Evolutionary conservation across 371 early-diverging fungal species (phyloP).

Genomic region (Lichtheimia ornata): DNA sequence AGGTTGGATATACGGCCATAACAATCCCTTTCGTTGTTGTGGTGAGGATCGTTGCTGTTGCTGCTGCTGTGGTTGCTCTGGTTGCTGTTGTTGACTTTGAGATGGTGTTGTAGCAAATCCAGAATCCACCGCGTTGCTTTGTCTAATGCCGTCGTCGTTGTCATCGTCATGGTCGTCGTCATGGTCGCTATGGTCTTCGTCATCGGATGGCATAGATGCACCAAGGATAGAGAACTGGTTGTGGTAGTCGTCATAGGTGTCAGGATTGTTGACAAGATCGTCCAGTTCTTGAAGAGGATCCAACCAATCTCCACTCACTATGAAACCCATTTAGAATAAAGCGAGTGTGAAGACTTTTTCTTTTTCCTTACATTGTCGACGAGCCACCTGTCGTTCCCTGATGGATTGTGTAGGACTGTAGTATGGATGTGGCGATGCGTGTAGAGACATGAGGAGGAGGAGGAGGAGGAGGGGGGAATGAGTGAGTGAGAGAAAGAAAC

Average conservation of each 20-base stretch:
- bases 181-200: too few species aligned
- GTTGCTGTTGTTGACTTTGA: neutral
- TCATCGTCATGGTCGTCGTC: too few species aligned
- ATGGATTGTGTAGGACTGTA: slow-evolving; percentile 7
- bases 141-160: too few species aligned
- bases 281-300: slow-evolving; percentile 9
- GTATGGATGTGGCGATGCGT: neutral
- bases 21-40: slow-evolving; percentile 1
- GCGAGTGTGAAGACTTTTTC: too few species aligned
- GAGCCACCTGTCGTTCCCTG: neutral
- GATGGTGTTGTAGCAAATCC: neutral
- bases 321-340: too few species aligned
- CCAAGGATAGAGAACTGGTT: too few species aligned
- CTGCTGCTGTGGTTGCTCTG: neutral
- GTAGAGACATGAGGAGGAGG: too few species aligned
- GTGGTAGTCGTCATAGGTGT: neutral
- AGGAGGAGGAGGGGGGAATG: too few species aligned
- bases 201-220: too few species aligned
- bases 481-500: too few species aligned
- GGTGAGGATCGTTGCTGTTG: neutral
- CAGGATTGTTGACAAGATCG: neutral
- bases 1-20: slow-evolving; percentile 10
- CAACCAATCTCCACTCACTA: too few species aligned
- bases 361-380: neutral
- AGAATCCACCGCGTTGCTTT: too few species aligned